A percentile compares a stretch with the other conserved stretches of the same genome.
These are phyloP conservation scores for Nicotiana obtusifolia DNA, from an alignment of 257 asterid genomes.

Conservation along the genomic window DNA sequence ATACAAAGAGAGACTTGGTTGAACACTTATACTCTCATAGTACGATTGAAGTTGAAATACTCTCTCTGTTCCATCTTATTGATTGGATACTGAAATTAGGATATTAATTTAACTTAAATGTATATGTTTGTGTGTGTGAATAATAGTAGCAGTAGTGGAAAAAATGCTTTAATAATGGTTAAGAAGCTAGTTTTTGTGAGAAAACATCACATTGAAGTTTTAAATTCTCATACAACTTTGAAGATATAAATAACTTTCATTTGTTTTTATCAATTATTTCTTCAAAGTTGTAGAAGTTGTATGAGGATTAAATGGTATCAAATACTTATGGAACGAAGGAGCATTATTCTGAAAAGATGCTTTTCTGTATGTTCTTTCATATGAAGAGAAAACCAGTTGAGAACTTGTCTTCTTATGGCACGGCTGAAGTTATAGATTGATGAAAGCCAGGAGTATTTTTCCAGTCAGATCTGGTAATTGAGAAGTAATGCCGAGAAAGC, in stretches of 20 bases:
- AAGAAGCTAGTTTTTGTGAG: background rate
- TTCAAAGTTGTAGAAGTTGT: background rate
- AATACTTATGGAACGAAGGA: background rate
- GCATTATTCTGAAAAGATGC: conserved; percentile 9
- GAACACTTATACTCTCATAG: background rate
- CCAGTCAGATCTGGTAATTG: background rate
- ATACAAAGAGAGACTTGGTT: background rate
- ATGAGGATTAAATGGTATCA: background rate
- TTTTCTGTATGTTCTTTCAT: background rate
- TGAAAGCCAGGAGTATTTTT: background rate
- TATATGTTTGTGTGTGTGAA: too few relatives aligned
- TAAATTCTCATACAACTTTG: background rate
- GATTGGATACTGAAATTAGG: background rate
- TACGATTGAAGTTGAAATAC: background rate
- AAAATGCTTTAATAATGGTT: background rate
- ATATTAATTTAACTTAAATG: background rate
- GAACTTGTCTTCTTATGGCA: background rate
- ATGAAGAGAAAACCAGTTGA: conserved; percentile 1
- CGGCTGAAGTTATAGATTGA: background rate
- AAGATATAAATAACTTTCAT: too few relatives aligned
- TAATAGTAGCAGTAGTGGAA: background rate
- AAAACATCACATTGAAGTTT: background rate
- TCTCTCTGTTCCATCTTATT: background rate
- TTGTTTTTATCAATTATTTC: background rate
- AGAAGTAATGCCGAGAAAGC: background rate